Base-by-base conservation (phyloP, 257 asterid species). In the Cruciata laevipes region DNA sequence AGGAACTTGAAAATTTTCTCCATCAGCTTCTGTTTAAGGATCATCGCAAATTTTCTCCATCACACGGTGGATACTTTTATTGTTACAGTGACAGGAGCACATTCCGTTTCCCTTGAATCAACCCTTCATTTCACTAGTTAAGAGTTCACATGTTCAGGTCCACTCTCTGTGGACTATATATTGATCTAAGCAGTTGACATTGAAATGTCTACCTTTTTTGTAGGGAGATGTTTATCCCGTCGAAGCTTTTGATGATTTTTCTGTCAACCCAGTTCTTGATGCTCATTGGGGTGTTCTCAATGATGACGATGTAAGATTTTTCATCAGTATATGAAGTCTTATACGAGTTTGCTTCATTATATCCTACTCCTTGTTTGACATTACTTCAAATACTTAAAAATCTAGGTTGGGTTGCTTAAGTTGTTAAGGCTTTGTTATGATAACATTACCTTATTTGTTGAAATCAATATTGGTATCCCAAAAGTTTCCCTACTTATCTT, bases 171-270 rank as follows among this genome's bases (percentile, higher is more conserved):
- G n/a, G n/a, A n/a, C n/a, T n/a, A n/a, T n/a, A n/a, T n/a, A n/a
- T n/a, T n/a, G n/a, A n/a, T n/a, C 35, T 56, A 32, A 13, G 30
- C 61, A 53, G 4, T 73, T 42, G 30, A 17, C 30, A 24, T 10
- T 25, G 23, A 63, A 61, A 35, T 61, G 49, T 77, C 69, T 20
- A 40, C 21, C 20, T 62, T 65, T n/a, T 68, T 78, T 63, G 73
- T 67, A 92, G 97, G 98, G 98, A 82, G 97, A 92, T 75, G 98
- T 93, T 78, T 93, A 93, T 79, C 98, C 98, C 7, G 86, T 93
- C 71, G 98, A 89, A 80, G 70, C 83, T 18, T 73, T 74, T 57
- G 89, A 83, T 66, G 86, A 74, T 67, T 62, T 73, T 75, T 69
- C 82, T 63, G 31, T 88, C 73, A 78, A 72, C 70, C 95, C 87